phyloP scores from a whole-genome alignment of 192 early-diverging fungal genomes.

The Gamsiella multidivaricata region DNA sequence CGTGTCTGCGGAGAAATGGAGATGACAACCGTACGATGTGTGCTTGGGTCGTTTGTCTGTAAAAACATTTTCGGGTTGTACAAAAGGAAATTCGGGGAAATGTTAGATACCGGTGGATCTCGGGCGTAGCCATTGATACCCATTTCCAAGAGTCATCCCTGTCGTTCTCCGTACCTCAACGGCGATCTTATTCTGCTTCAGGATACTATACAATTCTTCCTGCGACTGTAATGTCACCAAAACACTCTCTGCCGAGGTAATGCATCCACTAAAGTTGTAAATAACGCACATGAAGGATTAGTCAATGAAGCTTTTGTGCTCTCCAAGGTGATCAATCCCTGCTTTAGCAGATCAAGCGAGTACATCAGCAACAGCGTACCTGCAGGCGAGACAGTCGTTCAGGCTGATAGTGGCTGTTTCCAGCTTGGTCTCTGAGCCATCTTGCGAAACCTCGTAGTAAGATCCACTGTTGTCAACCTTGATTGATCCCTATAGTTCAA shows the following conservation, averaged over 20 bases:
- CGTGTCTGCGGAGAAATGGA: conserved; percentile 91
- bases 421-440: conserved; percentile 85
- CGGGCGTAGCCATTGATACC: not conserved
- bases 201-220: conserved; percentile 81
- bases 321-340: too few relatives aligned
- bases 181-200: conserved; percentile 68
- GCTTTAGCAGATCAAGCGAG: not conserved
- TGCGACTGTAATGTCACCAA: conserved; percentile 93
- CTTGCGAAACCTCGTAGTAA: conserved; percentile 91
- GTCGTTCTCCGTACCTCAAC: conserved; percentile 28
- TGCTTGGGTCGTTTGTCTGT: conserved; percentile 50
- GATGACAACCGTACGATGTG: conserved; percentile 76
- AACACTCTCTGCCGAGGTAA: conserved; percentile 97
- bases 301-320: not conserved
- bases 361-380: conserved; percentile 54
- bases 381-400: conserved; percentile 98
- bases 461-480: conserved; percentile 79
- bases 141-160: not conserved
- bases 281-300: not conserved
- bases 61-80: not conserved
- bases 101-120: conserved; percentile 1
- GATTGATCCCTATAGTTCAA: conserved; percentile 66
- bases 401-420: conserved; percentile 89
- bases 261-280: conserved; percentile 81
- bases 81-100: not conserved